Evolutionary conservation across 306 rosid genomes (phyloP), one percentile per base, ranked within the genome.

Genomic region (Aeschynomene evenia): DNA sequence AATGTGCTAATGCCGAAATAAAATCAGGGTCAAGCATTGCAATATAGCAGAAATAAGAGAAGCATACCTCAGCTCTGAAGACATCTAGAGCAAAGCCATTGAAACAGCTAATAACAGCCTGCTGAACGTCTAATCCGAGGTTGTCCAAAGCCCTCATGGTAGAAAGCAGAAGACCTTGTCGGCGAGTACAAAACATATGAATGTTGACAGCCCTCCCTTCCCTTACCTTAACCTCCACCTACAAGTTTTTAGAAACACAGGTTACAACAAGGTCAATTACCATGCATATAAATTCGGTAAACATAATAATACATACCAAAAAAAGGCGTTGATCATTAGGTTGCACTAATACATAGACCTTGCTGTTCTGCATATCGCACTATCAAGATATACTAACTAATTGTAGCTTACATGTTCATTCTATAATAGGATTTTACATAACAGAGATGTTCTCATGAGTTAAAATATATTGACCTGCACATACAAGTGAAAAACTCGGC

Each of bases 31-130:
- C 69, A 46, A 59, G 56, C 65, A 65, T 74, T 54, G 59, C 16
- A 19, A 60, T n/a, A 15, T 24, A 56, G 68, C 0, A 24, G 49
- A 77, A 14, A 13, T 6, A 23, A 63, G 19, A 75, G 36, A 68
- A 67, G 18, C 48, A 57, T 81, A 94, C 99, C 97, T 94, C 97
- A 20, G 99, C 97, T 51, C 91, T 86, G 85, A 94, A 94, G 39
- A 94, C 85, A 56, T 94, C 99, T 71, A 94, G 81, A 71, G 99
- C 99, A 70, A 94, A 94, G 22, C 97, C 99, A 71, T 94, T 91
- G 80, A 94, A 94, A 83, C 99, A 94, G 74, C 99, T 94, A 55
- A 94, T 91, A 33, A 94, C 99, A 56, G 99, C 99, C 60, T 94
- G 99, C 75, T 94, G 99, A 76, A 94, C 84, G 74, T 94, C 99